Evolutionary conservation across 805 yeast genomes (phyloP).

Genomic region (Saccharomyces mikatae): DNA sequence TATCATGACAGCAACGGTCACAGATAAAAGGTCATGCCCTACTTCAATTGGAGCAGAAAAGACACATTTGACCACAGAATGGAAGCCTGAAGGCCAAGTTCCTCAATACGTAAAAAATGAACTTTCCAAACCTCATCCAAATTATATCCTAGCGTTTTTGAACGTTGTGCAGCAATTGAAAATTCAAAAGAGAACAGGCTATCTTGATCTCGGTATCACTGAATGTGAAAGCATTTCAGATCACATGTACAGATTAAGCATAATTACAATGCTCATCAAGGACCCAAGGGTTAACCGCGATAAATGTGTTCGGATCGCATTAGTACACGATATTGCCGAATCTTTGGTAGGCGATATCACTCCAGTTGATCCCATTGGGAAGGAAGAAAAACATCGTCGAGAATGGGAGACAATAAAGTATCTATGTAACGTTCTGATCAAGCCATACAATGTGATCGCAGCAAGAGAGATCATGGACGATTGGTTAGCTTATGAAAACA

Average conservation of each 20-base stretch:
- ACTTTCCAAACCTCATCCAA: constrained; percentile 19
- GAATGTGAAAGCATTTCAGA: constrained; percentile 68
- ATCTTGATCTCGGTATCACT: constrained; percentile 59
- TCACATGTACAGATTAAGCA: constrained; percentile 92
- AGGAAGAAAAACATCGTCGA: constrained; percentile 75
- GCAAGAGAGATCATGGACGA: constrained; percentile 58
- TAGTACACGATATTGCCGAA: constrained; percentile 93
- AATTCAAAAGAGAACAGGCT: constrained; percentile 82
- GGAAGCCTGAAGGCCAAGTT: neutral
- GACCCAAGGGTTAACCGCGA: constrained; percentile 47
- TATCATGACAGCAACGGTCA: neutral
- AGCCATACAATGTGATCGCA: constrained; percentile 54
- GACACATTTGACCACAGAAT: neutral
- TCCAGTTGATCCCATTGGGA: constrained; percentile 65
- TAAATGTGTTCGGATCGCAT: constrained; percentile 75
- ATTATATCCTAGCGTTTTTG: constrained; percentile 48
- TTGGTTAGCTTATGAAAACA: constrained; percentile 88
- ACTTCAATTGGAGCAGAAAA: neutral
- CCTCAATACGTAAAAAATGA: neutral
- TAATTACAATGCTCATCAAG: constrained; percentile 62
- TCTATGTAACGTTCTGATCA: constrained; percentile 47
- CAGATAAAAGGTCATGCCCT: neutral
- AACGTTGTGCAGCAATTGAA: constrained; percentile 69
- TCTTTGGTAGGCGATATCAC: constrained; percentile 90
- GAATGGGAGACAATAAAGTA: constrained; percentile 68